Conservation (phyloP, 192 early-diverging fungal species). For the Phlyctochytrium arcticum region DNA sequence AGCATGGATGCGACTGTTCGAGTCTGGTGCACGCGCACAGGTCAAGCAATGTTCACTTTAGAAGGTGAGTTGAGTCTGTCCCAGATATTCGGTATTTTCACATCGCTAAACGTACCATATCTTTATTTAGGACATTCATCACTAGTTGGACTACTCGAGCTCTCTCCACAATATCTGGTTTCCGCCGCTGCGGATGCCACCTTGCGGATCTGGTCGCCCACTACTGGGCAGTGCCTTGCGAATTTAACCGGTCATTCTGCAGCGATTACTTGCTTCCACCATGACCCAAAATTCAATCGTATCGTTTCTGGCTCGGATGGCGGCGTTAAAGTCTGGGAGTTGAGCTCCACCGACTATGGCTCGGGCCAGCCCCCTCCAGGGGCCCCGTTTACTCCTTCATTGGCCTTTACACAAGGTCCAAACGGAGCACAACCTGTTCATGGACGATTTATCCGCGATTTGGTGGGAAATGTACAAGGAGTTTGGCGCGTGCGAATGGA, state of each 20-base stretch:
- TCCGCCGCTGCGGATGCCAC: slow-evolving; percentile 94
- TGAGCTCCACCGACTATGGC: slow-evolving; percentile 57
- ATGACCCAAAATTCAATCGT: slow-evolving; percentile 77
- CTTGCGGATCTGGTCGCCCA: slow-evolving; percentile 87
- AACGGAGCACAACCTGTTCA: slow-evolving; percentile 41
- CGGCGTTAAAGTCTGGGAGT: slow-evolving; percentile 95
- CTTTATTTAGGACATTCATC: slow-evolving; percentile 80
- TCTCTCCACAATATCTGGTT: slow-evolving; percentile 80
- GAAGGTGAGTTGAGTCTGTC: slow-evolving; percentile 46
- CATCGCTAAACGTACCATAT: too few relatives aligned
- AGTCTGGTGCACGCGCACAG: slow-evolving; percentile 88
- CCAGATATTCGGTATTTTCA: neutral
- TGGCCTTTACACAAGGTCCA: slow-evolving; percentile 38
- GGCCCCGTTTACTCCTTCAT: neutral
- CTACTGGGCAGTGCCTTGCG: slow-evolving; percentile 58
- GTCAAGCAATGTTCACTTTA: slow-evolving; percentile 69
- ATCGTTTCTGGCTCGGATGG: slow-evolving; percentile 93
- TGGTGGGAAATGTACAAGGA: slow-evolving; percentile 73
- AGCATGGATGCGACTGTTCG: slow-evolving; percentile 91
- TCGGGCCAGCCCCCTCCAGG: slow-evolving; percentile 6
- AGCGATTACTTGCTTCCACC: slow-evolving; percentile 98
- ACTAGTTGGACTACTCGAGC: slow-evolving; percentile 89
- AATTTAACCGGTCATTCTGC: slow-evolving; percentile 69
- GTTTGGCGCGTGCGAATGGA: slow-evolving; percentile 98
- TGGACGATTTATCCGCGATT: slow-evolving; percentile 77